These are phyloP conservation scores for Claviceps spartinae DNA, from an alignment of 2,329 filamentous ascomycete genomes.

Conservation along the genomic window DNA sequence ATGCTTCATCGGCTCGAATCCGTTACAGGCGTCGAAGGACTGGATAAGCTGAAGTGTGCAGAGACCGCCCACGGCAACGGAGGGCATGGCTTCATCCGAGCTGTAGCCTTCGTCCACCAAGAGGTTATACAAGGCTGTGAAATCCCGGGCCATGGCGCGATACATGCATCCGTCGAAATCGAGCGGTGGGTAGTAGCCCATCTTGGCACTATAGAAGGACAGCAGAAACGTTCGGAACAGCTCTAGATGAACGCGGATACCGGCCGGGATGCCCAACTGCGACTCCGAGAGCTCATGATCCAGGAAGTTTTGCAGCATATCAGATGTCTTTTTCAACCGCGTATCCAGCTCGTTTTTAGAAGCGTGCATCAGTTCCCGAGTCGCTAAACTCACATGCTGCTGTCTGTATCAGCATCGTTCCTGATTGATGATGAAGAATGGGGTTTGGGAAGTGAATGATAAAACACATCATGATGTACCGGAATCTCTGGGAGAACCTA, in stretches of 20 bases:
- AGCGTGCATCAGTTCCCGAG: constrained; percentile 51
- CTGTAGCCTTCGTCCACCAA: constrained; percentile 51
- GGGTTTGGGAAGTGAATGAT: too few relatives aligned
- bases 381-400: constrained; percentile 36
- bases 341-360: constrained; percentile 52
- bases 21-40: constrained; percentile 49
- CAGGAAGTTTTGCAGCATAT: constrained; percentile 52
- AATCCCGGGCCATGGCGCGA: constrained; percentile 52
- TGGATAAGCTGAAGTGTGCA: constrained; percentile 56
- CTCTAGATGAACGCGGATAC: constrained; percentile 53
- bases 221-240: constrained; percentile 58
- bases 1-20: constrained; percentile 45
- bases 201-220: constrained; percentile 49
- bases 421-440: neutral
- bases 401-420: constrained; percentile 13
- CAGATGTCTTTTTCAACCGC: constrained; percentile 43
- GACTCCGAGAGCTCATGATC: constrained; percentile 55
- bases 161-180: constrained; percentile 34
- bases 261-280: constrained; percentile 48
- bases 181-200: constrained; percentile 60
- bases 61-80: constrained; percentile 49
- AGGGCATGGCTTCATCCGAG: constrained; percentile 33
- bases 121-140: constrained; percentile 56
- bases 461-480: too few relatives aligned
- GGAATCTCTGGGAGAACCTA: constrained; percentile 21